Percentiles rank a stretch among this genome's conserved stretches.
Conservation (phyloP, 495 filamentous ascomycete genomes). For the Penicillium macrosclerotiorum region DNA sequence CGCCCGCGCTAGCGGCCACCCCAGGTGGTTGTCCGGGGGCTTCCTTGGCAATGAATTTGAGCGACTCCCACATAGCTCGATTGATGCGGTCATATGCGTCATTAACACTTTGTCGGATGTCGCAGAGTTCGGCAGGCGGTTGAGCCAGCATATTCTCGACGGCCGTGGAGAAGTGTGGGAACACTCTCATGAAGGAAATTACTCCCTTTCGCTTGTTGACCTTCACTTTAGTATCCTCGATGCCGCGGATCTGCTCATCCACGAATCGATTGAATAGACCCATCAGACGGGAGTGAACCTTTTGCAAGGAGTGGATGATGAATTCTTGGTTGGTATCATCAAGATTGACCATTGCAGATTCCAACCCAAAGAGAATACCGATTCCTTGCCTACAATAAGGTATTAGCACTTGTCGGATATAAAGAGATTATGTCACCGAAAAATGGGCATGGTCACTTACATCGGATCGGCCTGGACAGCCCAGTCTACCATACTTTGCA, state of each 20-base stretch:
- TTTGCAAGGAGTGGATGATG: slow-evolving; percentile 73
- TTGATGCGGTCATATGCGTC: slow-evolving; percentile 85
- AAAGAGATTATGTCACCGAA: not conserved
- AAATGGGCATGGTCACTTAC: slow-evolving; percentile 46
- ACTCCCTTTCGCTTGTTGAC: slow-evolving; percentile 97
- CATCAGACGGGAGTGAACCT: slow-evolving; percentile 71
- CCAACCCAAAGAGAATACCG: slow-evolving; percentile 77
- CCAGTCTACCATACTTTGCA: slow-evolving; percentile 85
- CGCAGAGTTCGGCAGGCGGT: slow-evolving; percentile 52
- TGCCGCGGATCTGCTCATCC: slow-evolving; percentile 90
- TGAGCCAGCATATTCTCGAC: slow-evolving; percentile 78
- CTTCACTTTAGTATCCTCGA: slow-evolving; percentile 98
- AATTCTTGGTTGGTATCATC: slow-evolving; percentile 92
- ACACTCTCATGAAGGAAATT: slow-evolving; percentile 88
- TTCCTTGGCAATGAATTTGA: slow-evolving; percentile 94
- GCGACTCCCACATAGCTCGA: slow-evolving; percentile 93
- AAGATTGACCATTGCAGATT: slow-evolving; percentile 70
- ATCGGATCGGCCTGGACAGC: slow-evolving; percentile 73
- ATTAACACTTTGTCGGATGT: slow-evolving; percentile 74
- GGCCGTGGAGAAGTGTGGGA: slow-evolving; percentile 77
- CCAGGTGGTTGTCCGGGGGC: slow-evolving; percentile 60
- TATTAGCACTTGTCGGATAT: too few species aligned
- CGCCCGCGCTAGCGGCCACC: slow-evolving; percentile 54
- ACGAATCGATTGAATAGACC: slow-evolving; percentile 83
- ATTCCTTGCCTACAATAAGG: slow-evolving; percentile 68